A percentile compares a stretch with the other conserved stretches of the same genome.
phyloP scores from a whole-genome alignment of 139 green algal species.

The Picochlorum costavermella region DNA sequence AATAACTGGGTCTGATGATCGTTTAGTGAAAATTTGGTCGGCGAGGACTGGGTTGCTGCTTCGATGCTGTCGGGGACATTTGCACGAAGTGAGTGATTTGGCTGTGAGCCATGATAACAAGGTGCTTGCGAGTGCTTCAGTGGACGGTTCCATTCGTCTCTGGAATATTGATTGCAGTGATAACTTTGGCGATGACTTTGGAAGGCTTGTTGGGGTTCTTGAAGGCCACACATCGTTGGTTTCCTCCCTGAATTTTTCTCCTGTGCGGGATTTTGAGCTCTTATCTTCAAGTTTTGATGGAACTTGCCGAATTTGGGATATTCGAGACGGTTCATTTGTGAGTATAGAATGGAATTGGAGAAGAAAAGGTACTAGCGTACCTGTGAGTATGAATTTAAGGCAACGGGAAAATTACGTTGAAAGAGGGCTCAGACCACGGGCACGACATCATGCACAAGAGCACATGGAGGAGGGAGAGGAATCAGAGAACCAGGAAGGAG shows the following conservation, averaged over 20 bases:
- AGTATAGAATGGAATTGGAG: conserved; percentile 1
- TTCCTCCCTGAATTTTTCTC: conserved; percentile 61
- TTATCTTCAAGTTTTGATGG: conserved; percentile 66
- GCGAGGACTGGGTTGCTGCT: conserved; percentile 47
- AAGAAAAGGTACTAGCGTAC: not conserved
- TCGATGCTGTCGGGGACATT: conserved; percentile 45
- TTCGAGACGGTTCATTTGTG: conserved; percentile 31
- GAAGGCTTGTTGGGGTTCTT: conserved; percentile 49
- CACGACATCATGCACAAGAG: not conserved
- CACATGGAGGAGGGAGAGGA: not conserved
- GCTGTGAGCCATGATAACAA: conserved; percentile 38
- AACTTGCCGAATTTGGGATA: conserved; percentile 65
- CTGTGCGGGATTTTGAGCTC: conserved; percentile 32
- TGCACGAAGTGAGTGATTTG: conserved; percentile 61
- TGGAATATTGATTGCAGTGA: conserved; percentile 33
- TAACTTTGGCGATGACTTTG: conserved; percentile 22
- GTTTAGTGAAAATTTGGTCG: conserved; percentile 72
- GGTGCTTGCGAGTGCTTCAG: conserved; percentile 50
- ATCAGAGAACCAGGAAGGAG: conserved; percentile 1
- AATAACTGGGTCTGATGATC: conserved; percentile 76
- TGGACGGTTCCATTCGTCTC: conserved; percentile 45
- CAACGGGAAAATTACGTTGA: not conserved
- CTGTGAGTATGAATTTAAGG: conserved; percentile 2
- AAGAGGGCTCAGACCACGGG: not conserved
- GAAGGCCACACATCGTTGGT: conserved; percentile 45